Evolutionary conservation across 768 basidiomycete species (phyloP).

Genomic region (Russula olivacea): DNA sequence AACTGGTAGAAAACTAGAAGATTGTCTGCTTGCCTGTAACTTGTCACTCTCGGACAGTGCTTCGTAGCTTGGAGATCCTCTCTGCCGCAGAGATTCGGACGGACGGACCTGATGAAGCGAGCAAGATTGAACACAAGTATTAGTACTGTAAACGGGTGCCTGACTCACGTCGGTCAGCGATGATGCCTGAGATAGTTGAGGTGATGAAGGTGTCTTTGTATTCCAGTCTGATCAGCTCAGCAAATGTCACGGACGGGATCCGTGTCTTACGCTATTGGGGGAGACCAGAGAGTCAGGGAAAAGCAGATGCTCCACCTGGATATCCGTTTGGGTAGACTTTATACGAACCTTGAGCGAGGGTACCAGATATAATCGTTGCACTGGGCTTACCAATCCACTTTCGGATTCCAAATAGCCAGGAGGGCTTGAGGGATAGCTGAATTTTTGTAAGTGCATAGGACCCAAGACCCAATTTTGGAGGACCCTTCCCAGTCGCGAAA

Average conservation of each 20-base stretch:
- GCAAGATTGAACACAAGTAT: not conserved
- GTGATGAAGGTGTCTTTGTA: slow-evolving; percentile 2
- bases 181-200: not conserved
- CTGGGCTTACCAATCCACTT: slow-evolving; percentile 10
- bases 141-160: not conserved
- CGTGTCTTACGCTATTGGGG: slow-evolving; percentile 3
- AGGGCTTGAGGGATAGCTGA: not conserved
- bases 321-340: slow-evolving; percentile 12
- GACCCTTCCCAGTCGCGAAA: slow-evolving; percentile 34
- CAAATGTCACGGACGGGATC: not conserved
- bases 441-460: slow-evolving; percentile 10
- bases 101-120: slow-evolving; percentile 5
- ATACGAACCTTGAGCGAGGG: not conserved
- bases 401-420: slow-evolving; percentile 15
- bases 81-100: slow-evolving; percentile 8
- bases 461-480: slow-evolving; percentile 33
- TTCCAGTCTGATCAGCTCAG: not conserved
- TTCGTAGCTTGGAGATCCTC: slow-evolving; percentile 22
- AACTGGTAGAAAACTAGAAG: not conserved
- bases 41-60: slow-evolving; percentile 22
- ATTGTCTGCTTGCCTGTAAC: slow-evolving; percentile 18
- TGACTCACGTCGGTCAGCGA: slow-evolving; percentile 9
- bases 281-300: not conserved
- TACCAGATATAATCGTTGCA: not conserved
- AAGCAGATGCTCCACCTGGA: slow-evolving; percentile 4